Conservation (phyloP, 805 yeast genomes). For the Suhomyces canberraensis region DNA sequence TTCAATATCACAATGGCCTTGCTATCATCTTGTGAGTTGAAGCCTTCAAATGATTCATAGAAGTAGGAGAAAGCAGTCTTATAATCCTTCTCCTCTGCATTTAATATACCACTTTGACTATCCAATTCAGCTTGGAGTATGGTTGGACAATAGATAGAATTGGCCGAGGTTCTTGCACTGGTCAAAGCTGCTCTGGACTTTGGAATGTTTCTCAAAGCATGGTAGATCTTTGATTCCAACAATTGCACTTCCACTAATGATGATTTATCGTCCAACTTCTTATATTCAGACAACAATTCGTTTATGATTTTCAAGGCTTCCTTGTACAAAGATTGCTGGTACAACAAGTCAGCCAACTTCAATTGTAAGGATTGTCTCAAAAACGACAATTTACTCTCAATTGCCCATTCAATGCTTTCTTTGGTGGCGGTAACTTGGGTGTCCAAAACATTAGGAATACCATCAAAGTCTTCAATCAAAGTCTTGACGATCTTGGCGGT, state of each 20-base stretch:
- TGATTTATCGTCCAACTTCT: constrained; percentile 91
- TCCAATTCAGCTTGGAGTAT: constrained; percentile 90
- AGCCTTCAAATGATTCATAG: constrained; percentile 92
- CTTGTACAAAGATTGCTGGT: constrained; percentile 59
- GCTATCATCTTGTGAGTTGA: constrained; percentile 60
- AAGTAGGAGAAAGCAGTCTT: constrained; percentile 95
- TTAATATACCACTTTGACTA: constrained; percentile 89
- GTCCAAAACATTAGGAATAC: constrained; percentile 58
- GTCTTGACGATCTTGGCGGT: constrained; percentile 86
- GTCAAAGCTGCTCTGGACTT: constrained; percentile 91
- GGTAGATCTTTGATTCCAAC: constrained; percentile 85
- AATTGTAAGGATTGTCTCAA: constrained; percentile 85
- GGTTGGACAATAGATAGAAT: constrained; percentile 94
- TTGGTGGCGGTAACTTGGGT: constrained; percentile 70
- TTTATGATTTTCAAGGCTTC: constrained; percentile 73
- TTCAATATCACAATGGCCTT: constrained; percentile 75
- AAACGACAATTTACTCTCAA: constrained; percentile 77
- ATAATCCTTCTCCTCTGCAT: constrained; percentile 96
- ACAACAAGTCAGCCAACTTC: constrained; percentile 73
- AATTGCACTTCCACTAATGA: constrained; percentile 94
- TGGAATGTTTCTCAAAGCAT: constrained; percentile 85
- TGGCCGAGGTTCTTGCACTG: constrained; percentile 96
- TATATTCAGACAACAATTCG: constrained; percentile 75
- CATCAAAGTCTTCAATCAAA: constrained; percentile 74
- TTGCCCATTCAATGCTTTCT: constrained; percentile 86